These are phyloP conservation scores for Aureobasidium pullulans DNA, from an alignment of 2,329 filamentous ascomycete species.

Conservation along the genomic window DNA sequence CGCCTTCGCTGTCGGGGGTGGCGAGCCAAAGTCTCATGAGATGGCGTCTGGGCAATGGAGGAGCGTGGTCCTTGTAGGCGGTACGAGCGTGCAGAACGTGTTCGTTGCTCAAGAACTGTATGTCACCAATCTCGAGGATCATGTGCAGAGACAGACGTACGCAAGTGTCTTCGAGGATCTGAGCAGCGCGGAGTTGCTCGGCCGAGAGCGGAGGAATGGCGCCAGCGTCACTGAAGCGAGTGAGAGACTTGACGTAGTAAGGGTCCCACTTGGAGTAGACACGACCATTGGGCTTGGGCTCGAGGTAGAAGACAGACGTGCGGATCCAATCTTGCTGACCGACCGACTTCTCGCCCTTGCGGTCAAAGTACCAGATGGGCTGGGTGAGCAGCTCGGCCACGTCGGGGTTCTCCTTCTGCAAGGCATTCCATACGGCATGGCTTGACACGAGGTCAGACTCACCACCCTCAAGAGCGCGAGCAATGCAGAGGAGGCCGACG, in stretches of 20 bases:
- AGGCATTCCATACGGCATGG: slow-evolving; percentile 73
- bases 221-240: slow-evolving; percentile 64
- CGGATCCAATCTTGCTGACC: slow-evolving; percentile 70
- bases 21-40: slow-evolving; percentile 79
- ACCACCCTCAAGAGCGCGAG: slow-evolving; percentile 70
- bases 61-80: slow-evolving; percentile 64
- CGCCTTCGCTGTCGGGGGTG: slow-evolving; percentile 73
- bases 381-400: slow-evolving; percentile 66
- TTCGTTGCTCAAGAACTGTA: slow-evolving; percentile 76
- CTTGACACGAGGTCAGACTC: slow-evolving; percentile 75
- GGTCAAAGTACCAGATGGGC: slow-evolving; percentile 87
- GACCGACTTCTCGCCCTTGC: slow-evolving; percentile 71
- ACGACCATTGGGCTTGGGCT: slow-evolving; percentile 57
- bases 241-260: slow-evolving; percentile 73
- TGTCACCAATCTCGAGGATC: slow-evolving; percentile 78
- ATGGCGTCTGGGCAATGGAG: slow-evolving; percentile 64
- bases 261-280: slow-evolving; percentile 86
- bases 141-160: slow-evolving; percentile 69
- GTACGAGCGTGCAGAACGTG: slow-evolving; percentile 78
- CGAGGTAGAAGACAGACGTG: slow-evolving; percentile 68
- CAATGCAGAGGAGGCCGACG: slow-evolving; percentile 75
- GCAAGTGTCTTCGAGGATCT: slow-evolving; percentile 70
- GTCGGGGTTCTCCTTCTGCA: slow-evolving; percentile 68
- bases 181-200: slow-evolving; percentile 60
- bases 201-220: slow-evolving; percentile 64